phyloP scores from a whole-genome alignment of 164 flowering plant species.

The Taxillus chinensis region DNA sequence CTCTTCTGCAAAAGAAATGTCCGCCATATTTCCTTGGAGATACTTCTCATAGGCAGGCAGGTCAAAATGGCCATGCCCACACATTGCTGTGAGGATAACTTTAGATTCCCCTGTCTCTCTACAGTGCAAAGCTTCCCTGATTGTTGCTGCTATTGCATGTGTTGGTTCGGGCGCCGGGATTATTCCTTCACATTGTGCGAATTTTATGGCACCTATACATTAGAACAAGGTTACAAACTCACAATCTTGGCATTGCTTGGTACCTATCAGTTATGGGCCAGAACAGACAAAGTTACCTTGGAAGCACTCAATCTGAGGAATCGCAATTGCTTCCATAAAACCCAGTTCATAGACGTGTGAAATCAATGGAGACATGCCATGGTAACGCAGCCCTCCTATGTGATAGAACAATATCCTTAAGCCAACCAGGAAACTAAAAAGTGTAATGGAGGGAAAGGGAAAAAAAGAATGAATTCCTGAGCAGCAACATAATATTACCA shows the following conservation, averaged over 20 bases:
- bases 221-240: background rate
- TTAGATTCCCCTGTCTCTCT: slow-evolving; percentile 78
- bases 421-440: background rate
- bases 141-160: slow-evolving; percentile 95
- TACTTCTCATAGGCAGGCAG: slow-evolving; percentile 84
- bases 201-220: slow-evolving; percentile 70
- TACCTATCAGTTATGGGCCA: background rate
- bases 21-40: slow-evolving; percentile 72
- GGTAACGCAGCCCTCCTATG: slow-evolving; percentile 89
- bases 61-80: slow-evolving; percentile 99
- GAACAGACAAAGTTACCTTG: slow-evolving; percentile 27
- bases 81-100: slow-evolving; percentile 88
- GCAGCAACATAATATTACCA: slow-evolving; percentile 32
- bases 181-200: slow-evolving; percentile 81
- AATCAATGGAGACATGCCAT: slow-evolving; percentile 94
- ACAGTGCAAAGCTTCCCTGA: slow-evolving; percentile 82
- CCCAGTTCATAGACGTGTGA: slow-evolving; percentile 90
- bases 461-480: background rate
- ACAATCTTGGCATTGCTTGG: no score
- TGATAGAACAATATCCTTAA: background rate
- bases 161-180: slow-evolving; percentile 97
- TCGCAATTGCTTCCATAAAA: slow-evolving; percentile 73
- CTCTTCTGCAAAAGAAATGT: slow-evolving; percentile 56
- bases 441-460: background rate
- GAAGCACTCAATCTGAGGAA: slow-evolving; percentile 91